Base-by-base conservation (phyloP, 306 rosid species). In the Coriaria nepalensis region DNA sequence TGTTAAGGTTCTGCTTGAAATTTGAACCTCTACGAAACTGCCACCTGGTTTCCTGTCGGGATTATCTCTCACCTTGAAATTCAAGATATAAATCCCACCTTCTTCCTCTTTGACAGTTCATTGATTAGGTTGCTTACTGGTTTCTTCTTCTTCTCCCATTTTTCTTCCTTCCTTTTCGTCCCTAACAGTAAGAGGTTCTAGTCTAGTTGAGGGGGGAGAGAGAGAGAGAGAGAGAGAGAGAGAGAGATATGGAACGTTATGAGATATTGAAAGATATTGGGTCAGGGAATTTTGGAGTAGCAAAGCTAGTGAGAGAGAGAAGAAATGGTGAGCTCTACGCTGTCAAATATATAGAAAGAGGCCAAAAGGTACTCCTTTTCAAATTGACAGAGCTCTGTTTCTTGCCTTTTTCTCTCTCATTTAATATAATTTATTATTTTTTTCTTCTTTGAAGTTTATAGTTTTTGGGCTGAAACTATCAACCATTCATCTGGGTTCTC, bases 201-300 rank as follows among this genome's bases (percentile, higher is more conserved):
- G 29, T 20, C 29, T 20, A 20, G 1, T 20, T 20, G 29, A 20
- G 29, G 29, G 13, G 13, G 32, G 6, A 4, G 9, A 7, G 59
- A 35, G 45, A 32, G 35, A n/a, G n/a, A n/a, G n/a, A n/a, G 14
- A 47, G 33, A 8, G n/a, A 5, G 42, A 7, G 44, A 4, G 40
- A 33, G 5, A 37, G 3, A 6, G 42, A 37, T 15, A 68, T 92
- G 99, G 99, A 92, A 63, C 60, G 88, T 0, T 92, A 79, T 40
- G 96, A 92, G 73, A 73, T 73, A 59, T 47, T 82, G 53, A 82
- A 67, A 67, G 86, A 86, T 72, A 79, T 92, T 61, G 99, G 99
- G 36, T 86, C 99, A 10, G 99, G 99, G 7, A 92, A 92, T 65
- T 92, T 85, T 51, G 96, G 99, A 40, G 94, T 92, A 10, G 99